Conservation (phyloP, 1,139 yeast genomes). For the Taiozyma sp. region DNA sequence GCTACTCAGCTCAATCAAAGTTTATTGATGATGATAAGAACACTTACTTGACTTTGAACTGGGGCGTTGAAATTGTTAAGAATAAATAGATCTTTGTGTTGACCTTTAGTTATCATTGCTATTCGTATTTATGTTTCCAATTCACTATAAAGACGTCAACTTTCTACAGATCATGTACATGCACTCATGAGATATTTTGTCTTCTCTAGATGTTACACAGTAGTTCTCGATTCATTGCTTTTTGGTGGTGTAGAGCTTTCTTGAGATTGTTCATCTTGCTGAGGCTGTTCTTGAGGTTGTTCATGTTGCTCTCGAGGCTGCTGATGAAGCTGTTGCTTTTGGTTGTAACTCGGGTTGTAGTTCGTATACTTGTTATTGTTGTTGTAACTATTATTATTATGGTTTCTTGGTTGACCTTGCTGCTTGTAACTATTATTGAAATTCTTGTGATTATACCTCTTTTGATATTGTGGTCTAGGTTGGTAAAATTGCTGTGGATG, state of each 20-base stretch:
- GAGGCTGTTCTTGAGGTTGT: not conserved
- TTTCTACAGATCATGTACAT: not conserved
- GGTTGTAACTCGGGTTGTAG: not conserved
- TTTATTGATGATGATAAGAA: constrained; percentile 85
- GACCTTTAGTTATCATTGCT: not conserved
- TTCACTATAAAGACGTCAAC: not conserved
- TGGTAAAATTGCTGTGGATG: constrained; percentile 1
- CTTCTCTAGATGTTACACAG: not conserved
- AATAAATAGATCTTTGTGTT: constrained; percentile 14
- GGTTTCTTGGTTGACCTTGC: not conserved
- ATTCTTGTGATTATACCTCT: not conserved
- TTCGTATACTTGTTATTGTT: not conserved
- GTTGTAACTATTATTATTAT: not conserved
- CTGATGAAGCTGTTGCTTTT: not conserved
- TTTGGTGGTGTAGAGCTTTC: not conserved
- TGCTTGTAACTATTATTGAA: not conserved
- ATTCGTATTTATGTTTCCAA: not conserved
- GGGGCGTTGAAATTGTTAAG: constrained; percentile 73
- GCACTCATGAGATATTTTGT: not conserved
- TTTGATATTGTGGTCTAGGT: not conserved
- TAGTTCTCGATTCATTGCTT: not conserved
- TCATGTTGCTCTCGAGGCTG: not conserved
- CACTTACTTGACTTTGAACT: constrained; percentile 69
- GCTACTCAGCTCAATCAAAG: constrained; percentile 73
- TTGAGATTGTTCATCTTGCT: not conserved